Conservation (phyloP, 2,329 filamentous ascomycete species). For the Zymoseptoria crescenta region DNA sequence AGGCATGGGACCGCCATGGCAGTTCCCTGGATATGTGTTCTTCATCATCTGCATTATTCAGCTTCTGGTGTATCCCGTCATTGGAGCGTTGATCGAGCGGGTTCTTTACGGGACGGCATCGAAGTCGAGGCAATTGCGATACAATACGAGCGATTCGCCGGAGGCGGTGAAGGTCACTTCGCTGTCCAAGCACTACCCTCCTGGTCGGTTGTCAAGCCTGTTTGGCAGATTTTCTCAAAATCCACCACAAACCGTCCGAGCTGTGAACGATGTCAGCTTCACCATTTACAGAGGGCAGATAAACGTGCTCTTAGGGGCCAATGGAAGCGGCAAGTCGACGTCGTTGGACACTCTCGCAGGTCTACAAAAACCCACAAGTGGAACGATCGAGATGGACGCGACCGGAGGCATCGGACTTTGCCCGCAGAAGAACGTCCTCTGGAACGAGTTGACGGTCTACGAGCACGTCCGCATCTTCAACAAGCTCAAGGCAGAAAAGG, state of each 20-base stretch:
- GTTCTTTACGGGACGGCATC: constrained; percentile 67
- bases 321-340: constrained; percentile 83
- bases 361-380: constrained; percentile 65
- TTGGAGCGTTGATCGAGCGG: constrained; percentile 68
- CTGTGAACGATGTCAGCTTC: constrained; percentile 67
- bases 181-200: constrained; percentile 72
- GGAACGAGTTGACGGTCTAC: constrained; percentile 76
- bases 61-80: constrained; percentile 65
- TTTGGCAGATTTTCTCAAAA: constrained; percentile 43
- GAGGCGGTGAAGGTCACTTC: constrained; percentile 60
- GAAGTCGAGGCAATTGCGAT: constrained; percentile 39
- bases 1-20: constrained; percentile 41
- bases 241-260: constrained; percentile 60
- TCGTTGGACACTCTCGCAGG: constrained; percentile 81
- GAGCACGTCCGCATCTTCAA: constrained; percentile 82
- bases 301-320: constrained; percentile 75
- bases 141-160: constrained; percentile 16
- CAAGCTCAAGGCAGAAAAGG: constrained; percentile 60
- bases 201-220: constrained; percentile 50
- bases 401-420: constrained; percentile 74
- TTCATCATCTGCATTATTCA: constrained; percentile 74
- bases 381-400: constrained; percentile 66
- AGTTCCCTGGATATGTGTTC: constrained; percentile 64
- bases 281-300: constrained; percentile 71
- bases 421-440: constrained; percentile 86